Base-by-base conservation (phyloP, 805 yeast species). In the Kregervanrija pseudodelftensis region DNA sequence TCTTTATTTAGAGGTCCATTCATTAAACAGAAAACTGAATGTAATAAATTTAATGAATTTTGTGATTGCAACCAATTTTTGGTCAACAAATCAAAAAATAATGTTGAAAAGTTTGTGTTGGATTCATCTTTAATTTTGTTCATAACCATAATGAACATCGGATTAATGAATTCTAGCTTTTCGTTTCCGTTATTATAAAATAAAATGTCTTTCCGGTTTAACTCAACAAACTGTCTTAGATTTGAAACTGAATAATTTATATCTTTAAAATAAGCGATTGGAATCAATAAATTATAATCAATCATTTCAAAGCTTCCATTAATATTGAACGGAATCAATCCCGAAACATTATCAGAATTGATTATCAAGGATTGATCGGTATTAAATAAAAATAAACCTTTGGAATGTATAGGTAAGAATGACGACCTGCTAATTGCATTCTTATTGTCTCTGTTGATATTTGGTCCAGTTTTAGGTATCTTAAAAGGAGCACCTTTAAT, bases 1-100 rank as follows among this genome's bases (percentile, higher is more conserved):
- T 34, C 30, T 13, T 30, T 2, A 14, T 8, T 39, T 4, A 12
- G 17, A n/a, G 63, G 12, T 59, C 54, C 40, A 41, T 63, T 62
- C 4, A 69, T 56, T 3, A 73, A 67, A 48, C 80, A 76, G 48
- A 72, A 71, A 1, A 60, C 58, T 0, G 77, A 72, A 39, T 66
- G 66, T 2, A 72, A 49, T 32, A 75, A 57, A 34, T 30, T 60
- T 59, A 12, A 57, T 55, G 41, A 65, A 58, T 11, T 61, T 57
- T 65, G 47, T 8, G 57, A 58, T 16, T 56, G 53, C 3, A 65
- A 51, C 79, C 77, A 74, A 11, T 56, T 58, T 22, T 54, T 51
- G 0, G 76, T 72, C 52, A 74, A 62, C 1, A 51, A 46, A 47
- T 73, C 77, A 52, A 74, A 72, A 41, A 70, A 65, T 10, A 44